Evolutionary conservation across 2,329 filamentous ascomycete species (phyloP).

Genomic region (Westerdykella aurantiaca): DNA sequence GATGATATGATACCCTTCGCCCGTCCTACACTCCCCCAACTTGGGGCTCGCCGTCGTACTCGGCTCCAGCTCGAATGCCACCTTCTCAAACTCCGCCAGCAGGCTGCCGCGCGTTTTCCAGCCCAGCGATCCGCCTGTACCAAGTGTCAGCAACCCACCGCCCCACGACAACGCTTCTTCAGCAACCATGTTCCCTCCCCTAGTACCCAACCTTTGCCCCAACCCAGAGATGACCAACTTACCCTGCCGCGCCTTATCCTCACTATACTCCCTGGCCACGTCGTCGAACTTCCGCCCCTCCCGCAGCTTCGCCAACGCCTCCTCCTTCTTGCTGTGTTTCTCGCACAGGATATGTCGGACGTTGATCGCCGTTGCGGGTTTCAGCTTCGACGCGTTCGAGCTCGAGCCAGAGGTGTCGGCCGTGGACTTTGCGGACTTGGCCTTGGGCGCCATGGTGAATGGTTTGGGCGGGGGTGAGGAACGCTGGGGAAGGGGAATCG

Average conservation of each 20-base stretch:
- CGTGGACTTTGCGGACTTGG: neutral
- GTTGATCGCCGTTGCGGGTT: constrained; percentile 63
- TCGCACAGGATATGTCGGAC: constrained; percentile 69
- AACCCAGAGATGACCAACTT: constrained; percentile 5
- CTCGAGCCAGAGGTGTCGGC: neutral
- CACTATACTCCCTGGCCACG: constrained; percentile 65
- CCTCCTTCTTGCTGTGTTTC: constrained; percentile 72
- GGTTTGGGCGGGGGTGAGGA: no score
- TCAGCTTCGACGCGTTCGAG: constrained; percentile 43
- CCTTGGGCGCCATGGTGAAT: neutral
- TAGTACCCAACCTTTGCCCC: neutral
- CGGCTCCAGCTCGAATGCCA: constrained; percentile 63
- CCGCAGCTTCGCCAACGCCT: constrained; percentile 63
- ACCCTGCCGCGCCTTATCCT: constrained; percentile 68
- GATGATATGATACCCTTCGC: constrained; percentile 72
- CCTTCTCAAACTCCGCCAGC: constrained; percentile 64
- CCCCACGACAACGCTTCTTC: neutral
- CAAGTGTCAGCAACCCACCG: constrained; percentile 32
- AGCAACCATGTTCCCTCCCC: neutral
- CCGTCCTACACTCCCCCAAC: constrained; percentile 65
- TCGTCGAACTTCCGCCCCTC: constrained; percentile 67
- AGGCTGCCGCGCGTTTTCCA: constrained; percentile 67
- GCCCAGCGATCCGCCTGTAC: constrained; percentile 61
- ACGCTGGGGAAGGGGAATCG: no score
- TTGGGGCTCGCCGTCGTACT: constrained; percentile 61